Evolutionary conservation across 2,329 filamentous ascomycete species (phyloP).

Genomic region (Botrytis squamosa): DNA sequence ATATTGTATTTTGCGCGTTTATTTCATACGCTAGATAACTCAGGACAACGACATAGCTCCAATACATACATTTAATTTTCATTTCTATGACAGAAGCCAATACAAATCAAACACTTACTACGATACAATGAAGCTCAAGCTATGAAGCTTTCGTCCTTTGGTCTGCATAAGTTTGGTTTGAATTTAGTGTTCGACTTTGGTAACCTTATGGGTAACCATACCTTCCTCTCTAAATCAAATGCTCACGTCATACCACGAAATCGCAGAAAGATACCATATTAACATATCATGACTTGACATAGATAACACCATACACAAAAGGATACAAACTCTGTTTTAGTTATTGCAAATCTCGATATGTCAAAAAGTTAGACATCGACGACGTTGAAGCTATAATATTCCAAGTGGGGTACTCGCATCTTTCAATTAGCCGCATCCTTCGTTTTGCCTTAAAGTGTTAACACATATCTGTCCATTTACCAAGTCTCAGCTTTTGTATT

Average conservation of each 20-base stretch:
- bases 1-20: neutral
- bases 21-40: neutral
- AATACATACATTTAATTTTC: neutral
- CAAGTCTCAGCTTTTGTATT: neutral
- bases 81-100: neutral
- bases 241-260: neutral
- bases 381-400: neutral
- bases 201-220: neutral
- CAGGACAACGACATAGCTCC: neutral
- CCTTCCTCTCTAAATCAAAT: neutral
- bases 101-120: neutral
- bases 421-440: neutral
- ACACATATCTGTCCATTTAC: neutral
- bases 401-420: neutral
- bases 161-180: neutral
- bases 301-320: accelerated
- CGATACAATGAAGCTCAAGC: neutral
- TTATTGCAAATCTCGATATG: neutral
- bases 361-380: neutral
- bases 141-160: neutral
- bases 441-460: neutral
- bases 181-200: neutral
- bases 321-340: neutral
- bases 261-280: neutral
- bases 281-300: neutral